These are phyloP conservation scores for Verticillium nubilum DNA, from an alignment of 2,329 filamentous ascomycete species.

Conservation along the genomic window DNA sequence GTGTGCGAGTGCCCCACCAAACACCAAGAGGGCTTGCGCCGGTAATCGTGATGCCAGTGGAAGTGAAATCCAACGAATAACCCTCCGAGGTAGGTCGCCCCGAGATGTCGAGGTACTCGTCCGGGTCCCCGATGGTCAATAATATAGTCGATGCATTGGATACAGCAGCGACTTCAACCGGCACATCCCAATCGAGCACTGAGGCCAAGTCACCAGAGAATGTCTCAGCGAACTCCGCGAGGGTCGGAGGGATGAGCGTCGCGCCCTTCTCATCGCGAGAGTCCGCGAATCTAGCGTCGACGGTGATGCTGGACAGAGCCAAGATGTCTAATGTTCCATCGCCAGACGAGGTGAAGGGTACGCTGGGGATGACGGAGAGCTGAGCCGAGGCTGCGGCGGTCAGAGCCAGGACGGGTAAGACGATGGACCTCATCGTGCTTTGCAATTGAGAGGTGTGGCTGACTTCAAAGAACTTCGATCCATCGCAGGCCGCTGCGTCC, in stretches of 20 bases:
- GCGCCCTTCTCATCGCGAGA: slow-evolving; percentile 36
- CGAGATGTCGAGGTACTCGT: slow-evolving; percentile 35
- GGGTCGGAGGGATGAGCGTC: slow-evolving; percentile 46
- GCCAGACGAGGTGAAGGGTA: slow-evolving; percentile 22
- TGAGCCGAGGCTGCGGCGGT: not conserved
- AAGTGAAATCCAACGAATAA: slow-evolving; percentile 35
- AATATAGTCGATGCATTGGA: slow-evolving; percentile 28
- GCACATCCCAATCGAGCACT: slow-evolving; percentile 22
- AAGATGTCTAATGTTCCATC: slow-evolving; percentile 20
- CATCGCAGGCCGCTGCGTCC: too few relatives aligned
- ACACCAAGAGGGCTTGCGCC: slow-evolving; percentile 37
- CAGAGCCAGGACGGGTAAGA: not conserved
- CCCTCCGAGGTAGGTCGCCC: slow-evolving; percentile 43
- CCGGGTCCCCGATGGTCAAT: slow-evolving; percentile 37
- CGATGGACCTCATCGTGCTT: slow-evolving; percentile 1
- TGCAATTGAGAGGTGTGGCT: too few relatives aligned
- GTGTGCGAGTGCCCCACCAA: slow-evolving; percentile 41
- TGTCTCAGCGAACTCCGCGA: slow-evolving; percentile 38
- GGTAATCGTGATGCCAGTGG: slow-evolving; percentile 25
- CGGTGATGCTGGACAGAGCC: slow-evolving; percentile 29
- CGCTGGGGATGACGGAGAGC: slow-evolving; percentile 24
- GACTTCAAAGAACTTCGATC: not conserved
- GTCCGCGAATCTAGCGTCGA: slow-evolving; percentile 35
- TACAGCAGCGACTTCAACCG: slow-evolving; percentile 20
- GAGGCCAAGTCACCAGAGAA: slow-evolving; percentile 32